Percentiles rank a stretch among this genome's conserved stretches.
phyloP scores from a whole-genome alignment of 176 grass and related monocot species.

The Paspalum vaginatum region DNA sequence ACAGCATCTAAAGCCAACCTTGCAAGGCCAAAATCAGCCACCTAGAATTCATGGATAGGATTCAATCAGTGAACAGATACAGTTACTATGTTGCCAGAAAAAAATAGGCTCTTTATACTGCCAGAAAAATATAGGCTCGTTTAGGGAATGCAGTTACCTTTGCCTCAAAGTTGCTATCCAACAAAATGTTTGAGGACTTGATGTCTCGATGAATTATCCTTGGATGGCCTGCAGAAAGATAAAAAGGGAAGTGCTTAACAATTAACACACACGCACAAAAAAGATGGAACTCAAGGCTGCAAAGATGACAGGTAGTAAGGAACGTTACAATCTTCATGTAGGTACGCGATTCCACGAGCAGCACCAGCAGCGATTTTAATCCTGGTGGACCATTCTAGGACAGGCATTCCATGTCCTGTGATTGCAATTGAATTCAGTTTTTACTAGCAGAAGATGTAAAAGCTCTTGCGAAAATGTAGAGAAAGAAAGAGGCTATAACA shows the following conservation, averaged over 20 bases:
- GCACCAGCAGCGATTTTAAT: slow-evolving; percentile 82
- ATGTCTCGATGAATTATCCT: slow-evolving; percentile 97
- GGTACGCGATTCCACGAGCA: slow-evolving; percentile 88
- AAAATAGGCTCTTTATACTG: neutral
- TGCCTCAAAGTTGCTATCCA: slow-evolving; percentile 88
- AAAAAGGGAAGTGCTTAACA: slow-evolving; percentile 8
- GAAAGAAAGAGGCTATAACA: slow-evolving; percentile 8
- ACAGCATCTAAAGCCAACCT: slow-evolving; percentile 82
- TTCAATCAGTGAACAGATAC: slow-evolving; percentile 20
- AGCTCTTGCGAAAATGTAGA: neutral
- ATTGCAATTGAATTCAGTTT: slow-evolving; percentile 4
- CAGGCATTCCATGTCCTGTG: slow-evolving; percentile 55
- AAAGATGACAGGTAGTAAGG: slow-evolving; percentile 18
- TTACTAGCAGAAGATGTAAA: neutral
- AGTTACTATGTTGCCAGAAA: neutral
- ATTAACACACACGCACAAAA: neutral
- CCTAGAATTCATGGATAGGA: slow-evolving; percentile 48
- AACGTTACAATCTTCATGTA: slow-evolving; percentile 93
- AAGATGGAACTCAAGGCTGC: slow-evolving; percentile 14
- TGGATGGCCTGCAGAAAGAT: slow-evolving; percentile 66
- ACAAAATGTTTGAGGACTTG: slow-evolving; percentile 98
- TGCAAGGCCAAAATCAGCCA: slow-evolving; percentile 95
- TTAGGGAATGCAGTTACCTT: slow-evolving; percentile 51
- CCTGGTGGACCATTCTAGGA: slow-evolving; percentile 75
- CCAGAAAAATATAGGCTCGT: neutral